These are phyloP conservation scores for Pyracantha coccinea DNA, from an alignment of 331 rosid species.

Conservation along the genomic window DNA sequence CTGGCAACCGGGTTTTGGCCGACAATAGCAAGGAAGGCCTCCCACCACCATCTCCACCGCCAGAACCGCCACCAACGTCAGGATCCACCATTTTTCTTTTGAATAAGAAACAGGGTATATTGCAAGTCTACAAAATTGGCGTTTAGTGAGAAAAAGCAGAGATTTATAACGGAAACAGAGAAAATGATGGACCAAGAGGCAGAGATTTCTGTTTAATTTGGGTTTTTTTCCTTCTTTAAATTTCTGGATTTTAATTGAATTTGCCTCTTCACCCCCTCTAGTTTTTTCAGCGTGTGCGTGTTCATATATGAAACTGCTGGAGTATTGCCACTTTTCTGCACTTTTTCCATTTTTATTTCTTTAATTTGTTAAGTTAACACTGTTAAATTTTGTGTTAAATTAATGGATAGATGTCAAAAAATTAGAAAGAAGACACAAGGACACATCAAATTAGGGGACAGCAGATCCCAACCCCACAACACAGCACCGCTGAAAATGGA, in stretches of 20 bases:
- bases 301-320: neutral
- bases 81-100: slow-evolving; percentile 1
- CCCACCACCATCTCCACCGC: neutral
- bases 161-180: neutral
- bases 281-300: neutral
- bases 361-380: too few relatives aligned
- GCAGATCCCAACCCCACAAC: too few relatives aligned
- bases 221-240: neutral
- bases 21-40: neutral
- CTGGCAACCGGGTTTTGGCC: neutral
- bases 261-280: neutral
- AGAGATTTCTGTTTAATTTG: neutral
- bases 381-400: too few relatives aligned
- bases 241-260: neutral
- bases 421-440: too few relatives aligned
- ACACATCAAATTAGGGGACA: too few relatives aligned
- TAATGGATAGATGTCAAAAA: too few relatives aligned
- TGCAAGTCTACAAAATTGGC: neutral
- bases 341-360: neutral
- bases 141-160: neutral
- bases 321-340: slow-evolving; percentile 16
- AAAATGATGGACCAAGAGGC: neutral
- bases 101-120: neutral
- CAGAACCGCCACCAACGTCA: neutral
- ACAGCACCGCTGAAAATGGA: too few relatives aligned